A percentile compares a stretch with the other conserved stretches of the same genome.
phyloP scores from a whole-genome alignment of 768 basidiomycete genomes.

The Brasilioporus rufonigricans region DNA sequence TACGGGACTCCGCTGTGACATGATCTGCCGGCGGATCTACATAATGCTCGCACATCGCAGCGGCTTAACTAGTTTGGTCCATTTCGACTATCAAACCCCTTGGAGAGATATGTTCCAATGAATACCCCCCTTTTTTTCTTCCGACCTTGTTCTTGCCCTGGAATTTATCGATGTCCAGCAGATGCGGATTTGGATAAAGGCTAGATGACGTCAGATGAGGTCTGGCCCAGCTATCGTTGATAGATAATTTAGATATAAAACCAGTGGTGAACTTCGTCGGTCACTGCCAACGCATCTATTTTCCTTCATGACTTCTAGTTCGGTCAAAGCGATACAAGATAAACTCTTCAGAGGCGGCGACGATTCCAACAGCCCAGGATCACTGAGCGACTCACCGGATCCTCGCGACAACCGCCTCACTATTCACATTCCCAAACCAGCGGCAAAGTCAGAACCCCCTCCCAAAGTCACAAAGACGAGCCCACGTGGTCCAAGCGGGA shows the following conservation, averaged over 20 bases:
- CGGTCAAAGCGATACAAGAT: constrained; percentile 65
- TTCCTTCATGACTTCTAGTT: constrained; percentile 40
- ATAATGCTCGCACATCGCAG: constrained; percentile 12
- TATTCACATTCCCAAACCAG: constrained; percentile 68
- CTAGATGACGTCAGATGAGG: constrained; percentile 23
- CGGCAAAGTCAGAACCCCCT: constrained; percentile 35
- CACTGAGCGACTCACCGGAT: constrained; percentile 21
- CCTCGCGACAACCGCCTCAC: constrained; percentile 42
- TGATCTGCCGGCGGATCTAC: constrained; percentile 34
- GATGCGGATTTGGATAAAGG: constrained; percentile 8
- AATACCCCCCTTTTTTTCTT: constrained; percentile 21
- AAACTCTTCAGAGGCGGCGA: constrained; percentile 60
- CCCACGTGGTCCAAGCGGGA: constrained; percentile 18
- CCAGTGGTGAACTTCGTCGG: not conserved
- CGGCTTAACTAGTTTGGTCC: constrained; percentile 18
- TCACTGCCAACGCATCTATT: not conserved
- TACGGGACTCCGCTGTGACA: constrained; percentile 17
- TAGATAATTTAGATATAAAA: constrained; percentile 14
- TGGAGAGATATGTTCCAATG: constrained; percentile 15
- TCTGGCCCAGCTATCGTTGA: not conserved
- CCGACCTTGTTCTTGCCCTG: not conserved
- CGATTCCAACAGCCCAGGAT: constrained; percentile 18
- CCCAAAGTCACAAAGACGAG: constrained; percentile 45
- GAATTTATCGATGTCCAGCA: not conserved
- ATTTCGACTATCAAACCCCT: constrained; percentile 4